Conservation (phyloP, 345 rosid genomes). For the Corchorus olitorius region DNA sequence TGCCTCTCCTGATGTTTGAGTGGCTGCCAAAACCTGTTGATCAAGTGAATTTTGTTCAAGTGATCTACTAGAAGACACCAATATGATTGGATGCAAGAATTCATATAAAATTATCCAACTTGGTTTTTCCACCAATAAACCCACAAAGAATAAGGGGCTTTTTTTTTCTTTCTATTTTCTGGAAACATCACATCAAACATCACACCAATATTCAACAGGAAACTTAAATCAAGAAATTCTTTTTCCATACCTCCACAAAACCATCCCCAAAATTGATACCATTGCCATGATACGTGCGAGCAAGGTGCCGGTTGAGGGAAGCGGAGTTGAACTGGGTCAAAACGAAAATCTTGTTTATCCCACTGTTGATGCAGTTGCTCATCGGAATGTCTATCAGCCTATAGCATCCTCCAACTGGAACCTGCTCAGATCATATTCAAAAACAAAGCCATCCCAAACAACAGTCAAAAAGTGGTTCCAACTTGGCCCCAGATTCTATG, state of each 20-base stretch:
- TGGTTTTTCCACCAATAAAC: not conserved
- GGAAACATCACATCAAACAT: not conserved
- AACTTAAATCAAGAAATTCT: not conserved
- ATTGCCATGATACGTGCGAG: slow-evolving; percentile 88
- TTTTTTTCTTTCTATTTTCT: not conserved
- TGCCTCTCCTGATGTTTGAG: slow-evolving; percentile 93
- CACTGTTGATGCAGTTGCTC: slow-evolving; percentile 97
- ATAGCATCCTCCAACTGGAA: slow-evolving; percentile 94
- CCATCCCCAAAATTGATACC: slow-evolving; percentile 96
- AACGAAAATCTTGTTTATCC: slow-evolving; percentile 91
- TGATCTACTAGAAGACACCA: not conserved
- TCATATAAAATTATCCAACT: not conserved
- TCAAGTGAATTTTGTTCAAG: not conserved
- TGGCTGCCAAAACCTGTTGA: slow-evolving; percentile 89
- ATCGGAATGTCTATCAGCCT: slow-evolving; percentile 92
- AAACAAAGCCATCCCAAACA: not conserved
- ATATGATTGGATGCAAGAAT: not conserved
- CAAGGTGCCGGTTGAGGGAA: slow-evolving; percentile 90
- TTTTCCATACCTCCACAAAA: slow-evolving; percentile 77
- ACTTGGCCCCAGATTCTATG: not conserved
- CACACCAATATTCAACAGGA: not conserved
- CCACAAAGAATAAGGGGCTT: not conserved
- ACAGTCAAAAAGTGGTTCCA: not conserved
- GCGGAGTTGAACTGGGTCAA: slow-evolving; percentile 94
- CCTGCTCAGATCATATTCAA: slow-evolving; percentile 49